Conservation (phyloP, 805 yeast species). For the Komagataella pseudopastoris region DNA sequence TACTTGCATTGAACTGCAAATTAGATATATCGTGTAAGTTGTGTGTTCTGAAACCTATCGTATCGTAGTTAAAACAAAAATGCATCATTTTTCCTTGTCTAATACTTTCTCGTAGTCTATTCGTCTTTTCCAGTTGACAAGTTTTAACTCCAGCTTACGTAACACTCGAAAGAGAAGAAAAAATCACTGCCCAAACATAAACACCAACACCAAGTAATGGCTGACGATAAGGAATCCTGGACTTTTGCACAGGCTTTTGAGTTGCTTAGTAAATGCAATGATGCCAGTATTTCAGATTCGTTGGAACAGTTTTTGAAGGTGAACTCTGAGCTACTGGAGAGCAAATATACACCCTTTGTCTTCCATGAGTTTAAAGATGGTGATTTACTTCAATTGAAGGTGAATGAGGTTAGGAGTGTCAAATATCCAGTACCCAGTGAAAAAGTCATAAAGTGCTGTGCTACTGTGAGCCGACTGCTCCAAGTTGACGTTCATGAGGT, state of each 20-base stretch:
- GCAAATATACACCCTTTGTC: not conserved
- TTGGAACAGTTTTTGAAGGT: not conserved
- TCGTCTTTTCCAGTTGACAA: not conserved
- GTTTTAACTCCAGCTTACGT: not conserved
- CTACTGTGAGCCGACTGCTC: not conserved
- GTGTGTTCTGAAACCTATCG: not conserved
- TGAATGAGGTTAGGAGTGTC: not conserved
- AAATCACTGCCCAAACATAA: not conserved
- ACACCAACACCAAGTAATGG: not conserved
- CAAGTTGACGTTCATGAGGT: not conserved
- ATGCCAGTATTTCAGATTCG: not conserved
- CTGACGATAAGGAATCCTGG: not conserved
- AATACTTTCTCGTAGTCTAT: not conserved
- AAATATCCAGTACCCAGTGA: not conserved
- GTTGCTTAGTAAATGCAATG: not conserved
- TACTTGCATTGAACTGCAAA: not conserved
- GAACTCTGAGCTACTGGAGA: not conserved
- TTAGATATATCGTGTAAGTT: not conserved
- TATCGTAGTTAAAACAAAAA: not conserved
- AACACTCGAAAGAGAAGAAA: not conserved
- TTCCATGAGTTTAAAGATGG: not conserved
- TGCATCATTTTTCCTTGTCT: not conserved
- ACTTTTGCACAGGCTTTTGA: not conserved
- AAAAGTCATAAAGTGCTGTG: not conserved
- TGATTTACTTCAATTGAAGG: not conserved